Evolutionary conservation across 2,329 filamentous ascomycete genomes (phyloP), one percentile per base, ranked within the genome.

Genomic region (Curvularia lunata): DNA sequence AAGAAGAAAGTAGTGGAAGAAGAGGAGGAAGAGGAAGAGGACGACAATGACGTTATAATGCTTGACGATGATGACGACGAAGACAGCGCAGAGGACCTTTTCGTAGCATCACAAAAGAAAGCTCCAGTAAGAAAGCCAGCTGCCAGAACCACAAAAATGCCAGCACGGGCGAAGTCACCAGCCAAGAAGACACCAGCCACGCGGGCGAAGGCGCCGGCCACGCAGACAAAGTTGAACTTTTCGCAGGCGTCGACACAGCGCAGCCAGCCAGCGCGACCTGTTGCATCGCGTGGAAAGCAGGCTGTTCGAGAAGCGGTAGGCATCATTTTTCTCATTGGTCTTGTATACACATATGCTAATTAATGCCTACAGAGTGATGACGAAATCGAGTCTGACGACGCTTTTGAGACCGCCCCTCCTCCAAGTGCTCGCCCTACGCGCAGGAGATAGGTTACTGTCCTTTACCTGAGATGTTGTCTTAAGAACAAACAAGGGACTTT

Each of bases 31-130:
- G 77, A 80, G 1, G 78, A 81, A 3, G 70, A 73, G 1, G 68
- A 76, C 7, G 69, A 75, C 34, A 71, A 75, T 45, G 75, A 78
- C 48, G 73, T 76, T n/a, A 75, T 78, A 56, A 73, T 78, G 64
- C 75, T 82, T 23, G 79, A 81, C 32, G 79, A 81, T 27, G 78
- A 81, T 28, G 77, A 80, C 5, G 80, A 79, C 23, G 70, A 81
- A 23, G 82, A 84, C 16, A 83, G 83, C 9, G 76, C 72, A n/a
- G 71, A 78, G 30, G 73, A 72, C 6, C 68, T 82, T 1, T 82
- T 82, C 56, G 77, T 81, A 43, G 75, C 67, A 46, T 65, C 70
- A 49, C 45, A 62, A 27, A 65, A 66, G 61, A 74, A 71, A 41
- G 64, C 68, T 5, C 63, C 71, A n/a, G 61, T 65, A 23, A 75